These are phyloP conservation scores for Elsinoe australis DNA, from an alignment of 2,329 filamentous ascomycete genomes.

Conservation along the genomic window DNA sequence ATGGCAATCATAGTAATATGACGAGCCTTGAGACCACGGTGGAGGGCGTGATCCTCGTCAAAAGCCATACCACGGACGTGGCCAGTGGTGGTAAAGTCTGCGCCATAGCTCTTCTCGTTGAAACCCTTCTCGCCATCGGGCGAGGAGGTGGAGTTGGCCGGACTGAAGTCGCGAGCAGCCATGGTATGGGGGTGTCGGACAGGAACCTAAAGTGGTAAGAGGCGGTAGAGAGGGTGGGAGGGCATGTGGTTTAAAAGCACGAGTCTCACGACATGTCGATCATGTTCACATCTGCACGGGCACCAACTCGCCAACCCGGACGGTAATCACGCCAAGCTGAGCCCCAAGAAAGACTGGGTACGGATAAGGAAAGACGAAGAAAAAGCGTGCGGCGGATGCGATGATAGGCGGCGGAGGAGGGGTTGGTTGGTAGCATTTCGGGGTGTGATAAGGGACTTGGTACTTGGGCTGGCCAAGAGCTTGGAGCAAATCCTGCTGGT, in stretches of 20 bases:
- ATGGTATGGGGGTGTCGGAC: background rate
- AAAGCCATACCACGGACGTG: slow-evolving; percentile 29
- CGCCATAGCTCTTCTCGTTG: slow-evolving; percentile 11
- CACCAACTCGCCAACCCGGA: slow-evolving; percentile 11
- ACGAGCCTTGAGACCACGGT: slow-evolving; percentile 60
- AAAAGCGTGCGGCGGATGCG: slow-evolving; percentile 2
- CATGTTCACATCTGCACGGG: slow-evolving; percentile 14
- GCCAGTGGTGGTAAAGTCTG: background rate
- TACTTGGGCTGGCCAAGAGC: slow-evolving; percentile 1
- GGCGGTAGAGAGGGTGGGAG: background rate
- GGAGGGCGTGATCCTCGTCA: slow-evolving; percentile 58
- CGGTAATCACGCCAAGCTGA: slow-evolving; percentile 10
- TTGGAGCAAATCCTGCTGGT: background rate
- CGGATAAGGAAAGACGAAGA: slow-evolving; percentile 14
- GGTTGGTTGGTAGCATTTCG: slow-evolving; percentile 4
- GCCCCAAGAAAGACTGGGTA: slow-evolving; percentile 7
- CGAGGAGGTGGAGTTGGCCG: slow-evolving; percentile 14
- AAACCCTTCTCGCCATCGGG: slow-evolving; percentile 15
- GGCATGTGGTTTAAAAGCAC: background rate
- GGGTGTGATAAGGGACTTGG: slow-evolving; percentile 14
- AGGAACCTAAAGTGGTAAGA: background rate
- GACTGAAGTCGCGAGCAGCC: slow-evolving; percentile 13
- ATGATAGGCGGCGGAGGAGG: slow-evolving; percentile 16
- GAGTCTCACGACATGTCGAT: slow-evolving; percentile 4
- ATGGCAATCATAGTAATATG: slow-evolving; percentile 53